Percentiles rank a stretch among this genome's conserved stretches.
Conservation (phyloP, 1,284 basidiomycete genomes). For the Mycena sp. region DNA sequence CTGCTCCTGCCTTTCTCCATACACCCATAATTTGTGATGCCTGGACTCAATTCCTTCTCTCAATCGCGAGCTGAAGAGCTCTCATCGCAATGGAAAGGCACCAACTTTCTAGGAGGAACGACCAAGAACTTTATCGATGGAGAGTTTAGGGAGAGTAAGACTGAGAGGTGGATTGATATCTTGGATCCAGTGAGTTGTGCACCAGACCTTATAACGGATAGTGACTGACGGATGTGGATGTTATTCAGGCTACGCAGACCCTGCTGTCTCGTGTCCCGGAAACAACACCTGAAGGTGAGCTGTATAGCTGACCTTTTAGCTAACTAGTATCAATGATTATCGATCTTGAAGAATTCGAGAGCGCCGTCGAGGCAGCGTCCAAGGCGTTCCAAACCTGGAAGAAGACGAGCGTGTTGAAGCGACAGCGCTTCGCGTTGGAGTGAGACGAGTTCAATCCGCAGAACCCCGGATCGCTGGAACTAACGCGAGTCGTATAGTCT, state of each 20-base stretch:
- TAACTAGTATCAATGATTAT: background rate
- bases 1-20: background rate
- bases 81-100: constrained; percentile 85
- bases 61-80: constrained; percentile 45
- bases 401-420: constrained; percentile 83
- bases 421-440: constrained; percentile 93
- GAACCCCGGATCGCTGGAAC: background rate
- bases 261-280: constrained; percentile 91
- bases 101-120: constrained; percentile 82
- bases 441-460: constrained; percentile 47
- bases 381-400: constrained; percentile 93
- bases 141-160: constrained; percentile 84
- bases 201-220: background rate
- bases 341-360: constrained; percentile 72
- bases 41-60: constrained; percentile 12
- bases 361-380: constrained; percentile 88
- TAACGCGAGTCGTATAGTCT: constrained; percentile 57
- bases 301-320: background rate
- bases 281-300: constrained; percentile 63
- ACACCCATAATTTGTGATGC: constrained; percentile 4
- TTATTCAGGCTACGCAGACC: constrained; percentile 83
- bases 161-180: constrained; percentile 85
- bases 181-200: constrained; percentile 80
- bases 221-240: background rate
- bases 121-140: constrained; percentile 94